Evolutionary conservation across 164 flowering plant genomes (phyloP).

Genomic region (Berberis thunbergii): DNA sequence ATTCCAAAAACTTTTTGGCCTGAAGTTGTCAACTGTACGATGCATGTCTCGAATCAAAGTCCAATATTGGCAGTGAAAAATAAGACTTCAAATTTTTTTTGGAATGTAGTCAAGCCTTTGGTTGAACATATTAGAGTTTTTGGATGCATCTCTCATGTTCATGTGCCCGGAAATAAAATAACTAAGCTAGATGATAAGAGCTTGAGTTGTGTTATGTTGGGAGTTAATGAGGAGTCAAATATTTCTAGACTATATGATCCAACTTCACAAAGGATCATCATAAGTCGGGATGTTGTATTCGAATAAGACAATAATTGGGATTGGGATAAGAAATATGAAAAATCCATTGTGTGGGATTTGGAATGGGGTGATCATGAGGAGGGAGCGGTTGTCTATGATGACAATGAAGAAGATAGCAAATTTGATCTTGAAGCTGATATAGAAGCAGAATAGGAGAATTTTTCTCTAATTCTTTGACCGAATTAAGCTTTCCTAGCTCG

Average conservation of each 20-base stretch:
- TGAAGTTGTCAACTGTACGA: background rate
- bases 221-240: background rate
- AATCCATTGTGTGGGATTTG: background rate
- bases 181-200: too few relatives aligned
- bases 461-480: background rate
- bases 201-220: too few relatives aligned
- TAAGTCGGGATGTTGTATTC: background rate
- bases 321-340: background rate
- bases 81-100: background rate
- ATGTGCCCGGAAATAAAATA: too few relatives aligned
- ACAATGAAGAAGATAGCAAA: background rate
- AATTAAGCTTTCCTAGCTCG: background rate
- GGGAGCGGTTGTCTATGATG: background rate
- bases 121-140: background rate
- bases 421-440: background rate
- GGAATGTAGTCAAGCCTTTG: too few relatives aligned
- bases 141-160: too few relatives aligned
- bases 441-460: background rate
- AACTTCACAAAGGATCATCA: background rate
- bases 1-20: background rate
- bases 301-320: background rate
- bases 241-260: background rate
- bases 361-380: background rate
- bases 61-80: background rate
- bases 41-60: background rate